A percentile compares a stretch with the other conserved stretches of the same genome.
These are phyloP conservation scores for Eucalyptus curtisii DNA, from an alignment of 345 rosid species.

Conservation along the genomic window DNA sequence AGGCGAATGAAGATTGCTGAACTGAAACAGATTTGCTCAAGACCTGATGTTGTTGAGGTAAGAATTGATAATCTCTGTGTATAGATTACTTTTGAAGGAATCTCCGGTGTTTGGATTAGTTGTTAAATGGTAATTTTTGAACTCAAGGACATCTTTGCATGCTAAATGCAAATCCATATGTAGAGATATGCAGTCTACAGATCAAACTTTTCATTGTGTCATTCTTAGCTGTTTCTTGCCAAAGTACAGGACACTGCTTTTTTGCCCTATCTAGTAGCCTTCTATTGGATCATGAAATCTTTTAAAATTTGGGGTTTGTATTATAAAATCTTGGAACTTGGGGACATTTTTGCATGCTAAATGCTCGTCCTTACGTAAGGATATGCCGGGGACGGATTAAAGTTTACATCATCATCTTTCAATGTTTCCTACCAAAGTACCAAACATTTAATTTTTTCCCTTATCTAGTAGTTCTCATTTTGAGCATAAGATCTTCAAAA, in stretches of 20 bases:
- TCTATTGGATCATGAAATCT: neutral
- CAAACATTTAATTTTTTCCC: neutral
- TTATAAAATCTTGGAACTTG: neutral
- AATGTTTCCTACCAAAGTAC: neutral
- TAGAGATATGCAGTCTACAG: neutral
- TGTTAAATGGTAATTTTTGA: neutral
- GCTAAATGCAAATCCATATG: neutral
- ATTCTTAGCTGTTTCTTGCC: neutral
- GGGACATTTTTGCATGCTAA: neutral
- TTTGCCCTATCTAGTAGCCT: neutral
- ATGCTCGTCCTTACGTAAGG: neutral
- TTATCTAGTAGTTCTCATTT: neutral
- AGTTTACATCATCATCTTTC: neutral
- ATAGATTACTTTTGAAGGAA: neutral
- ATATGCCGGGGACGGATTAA: neutral
- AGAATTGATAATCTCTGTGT: neutral
- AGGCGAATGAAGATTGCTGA: conserved; percentile 93
- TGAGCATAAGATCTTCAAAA: neutral
- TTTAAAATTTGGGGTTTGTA: neutral
- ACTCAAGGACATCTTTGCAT: neutral
- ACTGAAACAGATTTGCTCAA: conserved; percentile 82
- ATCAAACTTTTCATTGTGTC: neutral
- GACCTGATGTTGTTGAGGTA: conserved; percentile 99
- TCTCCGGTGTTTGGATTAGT: neutral
- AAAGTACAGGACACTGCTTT: neutral